These are phyloP conservation scores for Globisporangium paddicum DNA, from an alignment of 352 stramenopile genomes.

Conservation along the genomic window DNA sequence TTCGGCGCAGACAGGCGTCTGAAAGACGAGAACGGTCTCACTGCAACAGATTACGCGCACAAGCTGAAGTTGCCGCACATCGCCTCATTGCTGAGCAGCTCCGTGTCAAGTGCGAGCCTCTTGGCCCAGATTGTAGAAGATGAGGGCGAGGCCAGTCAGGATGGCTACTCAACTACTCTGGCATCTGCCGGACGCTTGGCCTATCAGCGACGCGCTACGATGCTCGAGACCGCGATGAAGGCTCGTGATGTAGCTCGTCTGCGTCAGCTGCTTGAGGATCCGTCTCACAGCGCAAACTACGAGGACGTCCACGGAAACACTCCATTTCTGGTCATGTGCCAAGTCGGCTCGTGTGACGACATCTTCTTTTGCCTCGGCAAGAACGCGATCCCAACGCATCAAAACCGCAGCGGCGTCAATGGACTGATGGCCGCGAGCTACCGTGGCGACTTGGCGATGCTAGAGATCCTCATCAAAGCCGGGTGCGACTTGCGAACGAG, in stretches of 20 bases:
- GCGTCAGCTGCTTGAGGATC: slow-evolving; percentile 25
- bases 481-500: slow-evolving; percentile 30
- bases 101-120: slow-evolving; percentile 16
- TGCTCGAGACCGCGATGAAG: slow-evolving; percentile 39
- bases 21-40: slow-evolving; percentile 19
- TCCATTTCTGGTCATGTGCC: slow-evolving; percentile 33
- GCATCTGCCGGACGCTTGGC: slow-evolving; percentile 5
- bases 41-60: slow-evolving; percentile 33
- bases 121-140: slow-evolving; percentile 37
- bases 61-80: slow-evolving; percentile 25
- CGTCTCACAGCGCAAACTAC: slow-evolving; percentile 41
- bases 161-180: not conserved
- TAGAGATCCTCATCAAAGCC: slow-evolving; percentile 33
- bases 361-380: slow-evolving; percentile 30
- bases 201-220: slow-evolving; percentile 8
- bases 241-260: slow-evolving; percentile 25
- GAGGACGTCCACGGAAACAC: slow-evolving; percentile 37
- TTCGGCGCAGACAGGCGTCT: slow-evolving; percentile 27
- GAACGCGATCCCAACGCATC: slow-evolving; percentile 36
- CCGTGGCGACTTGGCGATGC: slow-evolving; percentile 27
- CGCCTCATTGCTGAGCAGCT: slow-evolving; percentile 24
- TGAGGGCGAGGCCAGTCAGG: slow-evolving; percentile 19
- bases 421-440: slow-evolving; percentile 45
- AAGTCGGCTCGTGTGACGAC: slow-evolving; percentile 23
- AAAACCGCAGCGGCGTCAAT: slow-evolving; percentile 41